phyloP scores from a whole-genome alignment of 768 basidiomycete species.

The Pisolithus microcarpus region DNA sequence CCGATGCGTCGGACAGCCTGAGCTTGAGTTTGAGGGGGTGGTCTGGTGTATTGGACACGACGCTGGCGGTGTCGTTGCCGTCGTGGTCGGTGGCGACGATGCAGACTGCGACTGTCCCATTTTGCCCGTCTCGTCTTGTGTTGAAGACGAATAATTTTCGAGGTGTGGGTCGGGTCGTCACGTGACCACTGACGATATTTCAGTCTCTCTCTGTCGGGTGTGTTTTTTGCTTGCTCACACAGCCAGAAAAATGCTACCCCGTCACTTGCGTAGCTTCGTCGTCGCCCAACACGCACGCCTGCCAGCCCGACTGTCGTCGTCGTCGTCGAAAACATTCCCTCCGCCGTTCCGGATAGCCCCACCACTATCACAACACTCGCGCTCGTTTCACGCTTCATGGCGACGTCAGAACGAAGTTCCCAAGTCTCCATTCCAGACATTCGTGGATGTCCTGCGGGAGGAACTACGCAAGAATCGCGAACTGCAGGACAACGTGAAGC shows the following conservation, averaged over 20 bases:
- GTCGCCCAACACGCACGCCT: constrained; percentile 22
- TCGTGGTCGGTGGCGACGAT: neutral
- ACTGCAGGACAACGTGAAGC: constrained; percentile 93
- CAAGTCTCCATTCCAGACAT: constrained; percentile 93
- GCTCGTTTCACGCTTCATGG: constrained; percentile 61
- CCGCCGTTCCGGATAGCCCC: constrained; percentile 27
- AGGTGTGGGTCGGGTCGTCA: neutral
- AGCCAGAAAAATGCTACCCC: constrained; percentile 35
- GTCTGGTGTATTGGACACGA: neutral
- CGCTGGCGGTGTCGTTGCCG: constrained; percentile 4
- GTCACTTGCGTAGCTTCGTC: constrained; percentile 38
- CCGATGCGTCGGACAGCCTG: constrained; percentile 11
- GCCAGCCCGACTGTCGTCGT: constrained; percentile 4
- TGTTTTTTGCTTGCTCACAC: neutral
- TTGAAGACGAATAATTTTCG: neutral
- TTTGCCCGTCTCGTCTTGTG: neutral
- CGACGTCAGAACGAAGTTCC: constrained; percentile 57
- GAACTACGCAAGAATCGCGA: constrained; percentile 92
- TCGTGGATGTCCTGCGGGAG: constrained; percentile 88
- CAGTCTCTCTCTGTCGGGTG: neutral
- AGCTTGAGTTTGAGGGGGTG: constrained; percentile 3
- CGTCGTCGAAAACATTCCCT: constrained; percentile 10
- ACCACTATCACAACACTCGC: constrained; percentile 1
- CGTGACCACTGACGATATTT: neutral
- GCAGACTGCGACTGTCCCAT: constrained; percentile 14